Percentiles rank a stretch among this genome's conserved stretches.
Conservation (phyloP, 2,329 filamentous ascomycete species). For the Botryotinia convoluta region DNA sequence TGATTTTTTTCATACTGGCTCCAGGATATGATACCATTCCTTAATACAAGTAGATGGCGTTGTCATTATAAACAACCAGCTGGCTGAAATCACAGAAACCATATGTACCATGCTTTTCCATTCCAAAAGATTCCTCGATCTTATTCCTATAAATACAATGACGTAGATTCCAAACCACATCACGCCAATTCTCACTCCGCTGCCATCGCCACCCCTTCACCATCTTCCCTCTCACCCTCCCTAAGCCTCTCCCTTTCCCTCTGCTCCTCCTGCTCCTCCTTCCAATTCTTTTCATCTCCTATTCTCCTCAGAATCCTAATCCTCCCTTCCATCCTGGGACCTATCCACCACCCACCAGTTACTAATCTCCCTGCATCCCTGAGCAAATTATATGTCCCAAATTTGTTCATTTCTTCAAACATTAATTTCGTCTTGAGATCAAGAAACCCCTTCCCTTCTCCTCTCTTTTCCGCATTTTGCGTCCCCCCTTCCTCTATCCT, state of each 20-base stretch:
- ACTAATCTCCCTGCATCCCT: slow-evolving; percentile 42
- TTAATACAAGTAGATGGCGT: background rate
- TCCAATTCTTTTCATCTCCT: slow-evolving; percentile 16
- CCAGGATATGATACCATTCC: background rate
- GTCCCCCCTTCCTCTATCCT: slow-evolving; percentile 30
- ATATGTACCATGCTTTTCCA: background rate
- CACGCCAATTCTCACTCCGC: background rate
- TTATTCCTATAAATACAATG: background rate
- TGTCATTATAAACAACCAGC: background rate
- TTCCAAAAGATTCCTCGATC: background rate
- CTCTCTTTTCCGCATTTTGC: slow-evolving; percentile 42
- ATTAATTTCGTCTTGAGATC: slow-evolving; percentile 30
- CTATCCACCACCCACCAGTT: slow-evolving; percentile 64
- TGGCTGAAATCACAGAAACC: background rate
- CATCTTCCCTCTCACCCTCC: background rate
- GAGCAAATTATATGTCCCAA: slow-evolving; percentile 33
- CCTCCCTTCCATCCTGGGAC: slow-evolving; percentile 56
- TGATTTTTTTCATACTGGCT: background rate
- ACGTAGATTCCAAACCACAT: background rate
- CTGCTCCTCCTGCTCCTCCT: background rate
- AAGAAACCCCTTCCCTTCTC: slow-evolving; percentile 25
- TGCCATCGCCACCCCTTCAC: background rate
- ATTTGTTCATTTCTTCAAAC: slow-evolving; percentile 32
- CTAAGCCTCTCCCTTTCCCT: background rate
- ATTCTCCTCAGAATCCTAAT: slow-evolving; percentile 35